Base-by-base conservation (phyloP, 257 asterid genomes). In the Capsicum baccatum region DNA sequence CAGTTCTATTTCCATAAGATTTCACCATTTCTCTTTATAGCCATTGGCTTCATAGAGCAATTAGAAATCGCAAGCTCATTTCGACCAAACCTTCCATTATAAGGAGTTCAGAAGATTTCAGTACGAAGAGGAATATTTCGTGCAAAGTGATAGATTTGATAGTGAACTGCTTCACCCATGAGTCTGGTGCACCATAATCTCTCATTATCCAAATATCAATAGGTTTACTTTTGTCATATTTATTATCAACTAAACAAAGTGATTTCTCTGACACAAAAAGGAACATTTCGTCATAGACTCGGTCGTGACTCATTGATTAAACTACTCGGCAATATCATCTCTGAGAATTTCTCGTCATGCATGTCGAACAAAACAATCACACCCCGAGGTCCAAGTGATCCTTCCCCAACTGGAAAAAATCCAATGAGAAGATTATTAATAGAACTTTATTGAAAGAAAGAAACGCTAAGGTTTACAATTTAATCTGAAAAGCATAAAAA, bases 371-470 rank as follows among this genome's bases (percentile, higher is more conserved):
- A 26, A 26, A 26, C 26, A 26, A 26, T 26, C 26, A 26, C 26
- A 26, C 26, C 26, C 26, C 26, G 26, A 26, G 0, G 26, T 26
- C 26, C 26, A 26, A 33, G 6, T 19, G 15, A 9, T 0, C 9
- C 9, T 8, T 50, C 3, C 33, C 79, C 19, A 4, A 14, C 8
- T 69, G 2, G 56, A 42, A 39, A 56, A 3, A 70, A 70, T n/a
- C 79, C 79, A 70, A 70, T 70, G 56, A 10, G 16, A 70, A 17
- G 79, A n/a, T n/a, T n/a, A n/a, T n/a, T n/a, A n/a, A n/a, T n/a
- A n/a, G n/a, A n/a, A n/a, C n/a, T n/a, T n/a, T n/a, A n/a, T n/a
- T n/a, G n/a, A n/a, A n/a, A n/a, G n/a, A n/a, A n/a, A n/a, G n/a
- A n/a, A n/a, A n/a, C n/a, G n/a, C n/a, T n/a, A n/a, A n/a, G n/a